Conservation (phyloP, 2,329 filamentous ascomycete genomes). For the Alternaria sp. region DNA sequence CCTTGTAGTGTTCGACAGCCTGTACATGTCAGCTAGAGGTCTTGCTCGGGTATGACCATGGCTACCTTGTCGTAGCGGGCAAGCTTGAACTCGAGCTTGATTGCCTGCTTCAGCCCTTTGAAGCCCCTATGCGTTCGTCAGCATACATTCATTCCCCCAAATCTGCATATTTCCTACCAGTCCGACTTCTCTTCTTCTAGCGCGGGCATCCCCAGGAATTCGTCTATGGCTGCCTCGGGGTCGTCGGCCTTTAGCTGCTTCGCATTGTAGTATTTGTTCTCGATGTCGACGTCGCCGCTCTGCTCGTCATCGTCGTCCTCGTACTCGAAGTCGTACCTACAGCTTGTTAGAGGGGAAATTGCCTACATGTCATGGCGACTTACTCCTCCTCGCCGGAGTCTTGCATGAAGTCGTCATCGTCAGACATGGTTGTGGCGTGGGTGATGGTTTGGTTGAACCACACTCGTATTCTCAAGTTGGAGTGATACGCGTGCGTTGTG, state of each 20-base stretch:
- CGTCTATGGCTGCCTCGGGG: conserved; percentile 85
- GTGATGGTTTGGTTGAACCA: background rate
- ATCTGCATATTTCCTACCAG: conserved; percentile 63
- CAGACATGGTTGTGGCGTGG: conserved; percentile 67
- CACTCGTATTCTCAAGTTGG: background rate
- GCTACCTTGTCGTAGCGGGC: conserved; percentile 80
- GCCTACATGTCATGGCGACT: conserved; percentile 21
- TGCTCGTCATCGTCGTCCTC: conserved; percentile 93
- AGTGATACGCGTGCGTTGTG: background rate
- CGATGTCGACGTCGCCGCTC: conserved; percentile 87
- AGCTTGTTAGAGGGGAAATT: conserved; percentile 24
- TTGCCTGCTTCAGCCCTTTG: conserved; percentile 96
- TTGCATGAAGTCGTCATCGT: conserved; percentile 92
- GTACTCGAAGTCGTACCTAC: conserved; percentile 93
- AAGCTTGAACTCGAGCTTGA: conserved; percentile 95
- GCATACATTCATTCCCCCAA: conserved; percentile 6
- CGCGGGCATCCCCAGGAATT: conserved; percentile 87
- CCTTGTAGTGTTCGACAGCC: conserved; percentile 90
- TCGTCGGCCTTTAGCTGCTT: conserved; percentile 93
- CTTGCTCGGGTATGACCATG: background rate
- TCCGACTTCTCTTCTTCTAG: conserved; percentile 92
- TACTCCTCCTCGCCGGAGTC: conserved; percentile 88
- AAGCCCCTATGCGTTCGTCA: conserved; percentile 68
- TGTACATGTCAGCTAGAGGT: conserved; percentile 49
- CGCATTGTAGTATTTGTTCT: conserved; percentile 99